Conservation (phyloP, 2,329 filamentous ascomycete genomes). For the Ophiocordyceps camponoti-rufipedis region DNA sequence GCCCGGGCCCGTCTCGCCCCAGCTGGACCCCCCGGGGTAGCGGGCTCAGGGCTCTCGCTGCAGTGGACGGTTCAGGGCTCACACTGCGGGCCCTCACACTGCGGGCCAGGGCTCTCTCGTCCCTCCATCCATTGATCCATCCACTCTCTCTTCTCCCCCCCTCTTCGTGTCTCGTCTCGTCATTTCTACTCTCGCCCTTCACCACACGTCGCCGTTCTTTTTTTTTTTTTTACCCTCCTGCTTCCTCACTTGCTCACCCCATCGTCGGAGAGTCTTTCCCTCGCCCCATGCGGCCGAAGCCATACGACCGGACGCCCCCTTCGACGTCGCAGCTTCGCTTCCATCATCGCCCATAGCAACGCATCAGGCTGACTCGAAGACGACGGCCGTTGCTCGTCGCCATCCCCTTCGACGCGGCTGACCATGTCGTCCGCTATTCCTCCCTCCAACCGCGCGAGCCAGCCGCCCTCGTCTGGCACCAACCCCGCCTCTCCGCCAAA, state of each 20-base stretch:
- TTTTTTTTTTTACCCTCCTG: background rate
- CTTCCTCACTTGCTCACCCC: background rate
- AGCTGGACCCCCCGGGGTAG: too few species aligned
- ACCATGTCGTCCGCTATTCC: conserved; percentile 18
- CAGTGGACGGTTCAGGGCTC: too few species aligned
- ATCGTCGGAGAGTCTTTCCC: background rate
- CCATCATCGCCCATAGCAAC: too few species aligned
- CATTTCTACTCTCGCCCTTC: background rate
- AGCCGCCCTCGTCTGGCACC: conserved; percentile 10
- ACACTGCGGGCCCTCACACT: too few species aligned
- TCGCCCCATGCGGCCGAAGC: background rate
- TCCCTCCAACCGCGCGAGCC: conserved; percentile 14
- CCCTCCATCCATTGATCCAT: background rate
- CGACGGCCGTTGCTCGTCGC: too few species aligned
- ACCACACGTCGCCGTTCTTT: too few species aligned
- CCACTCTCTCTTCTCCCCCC: background rate
- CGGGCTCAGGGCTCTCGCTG: too few species aligned
- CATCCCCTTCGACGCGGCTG: too few species aligned
- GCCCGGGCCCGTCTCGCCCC: too few species aligned
- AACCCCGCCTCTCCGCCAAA: conserved; percentile 52
- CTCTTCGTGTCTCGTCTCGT: background rate
- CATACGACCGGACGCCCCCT: too few species aligned
- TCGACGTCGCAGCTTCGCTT: too few species aligned
- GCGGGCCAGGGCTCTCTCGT: background rate
- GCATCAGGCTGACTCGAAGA: too few species aligned